Conservation (phyloP, 148 eudicot genomes). For the Vaccinium vitisidaea region DNA sequence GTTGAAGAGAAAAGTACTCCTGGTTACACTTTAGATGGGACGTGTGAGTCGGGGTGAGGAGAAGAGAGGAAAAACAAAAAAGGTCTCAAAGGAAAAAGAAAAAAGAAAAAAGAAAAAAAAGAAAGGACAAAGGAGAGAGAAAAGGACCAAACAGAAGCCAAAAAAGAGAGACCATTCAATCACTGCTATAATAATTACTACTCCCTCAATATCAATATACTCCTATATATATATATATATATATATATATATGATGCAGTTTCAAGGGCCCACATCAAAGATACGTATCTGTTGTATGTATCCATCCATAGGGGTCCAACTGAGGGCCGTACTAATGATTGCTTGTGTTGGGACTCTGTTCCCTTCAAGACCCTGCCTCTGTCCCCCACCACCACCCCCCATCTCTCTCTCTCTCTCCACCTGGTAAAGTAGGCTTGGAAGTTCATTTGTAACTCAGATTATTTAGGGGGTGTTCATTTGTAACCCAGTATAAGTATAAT, state of each 20-base stretch:
- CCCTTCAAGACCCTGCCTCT: constrained; percentile 17
- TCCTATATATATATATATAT: too few relatives aligned
- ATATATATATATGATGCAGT: too few relatives aligned
- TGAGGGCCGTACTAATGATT: constrained; percentile 13
- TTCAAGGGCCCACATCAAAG: not conserved
- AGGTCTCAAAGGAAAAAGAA: too few relatives aligned
- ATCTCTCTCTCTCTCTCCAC: not conserved
- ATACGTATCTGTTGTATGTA: not conserved
- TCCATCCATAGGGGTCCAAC: not conserved
- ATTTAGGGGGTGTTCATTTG: too few relatives aligned
- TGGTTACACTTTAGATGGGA: not conserved
- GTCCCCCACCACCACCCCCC: not conserved
- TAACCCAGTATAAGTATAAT: too few relatives aligned
- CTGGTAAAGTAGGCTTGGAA: too few relatives aligned
- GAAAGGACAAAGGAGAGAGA: not conserved
- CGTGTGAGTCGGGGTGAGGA: not conserved
- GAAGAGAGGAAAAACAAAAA: not conserved
- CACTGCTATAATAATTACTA: constrained; percentile 15
- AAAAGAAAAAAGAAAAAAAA: not conserved
- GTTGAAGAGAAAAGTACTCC: not conserved
- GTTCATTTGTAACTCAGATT: too few relatives aligned
- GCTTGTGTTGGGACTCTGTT: constrained; percentile 14
- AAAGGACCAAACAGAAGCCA: not conserved
- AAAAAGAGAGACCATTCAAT: constrained; percentile 16
- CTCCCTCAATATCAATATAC: not conserved